Evolutionary conservation across 106 monocot genomes (phyloP).

Genomic region (Acanthochlamys bracteata): DNA sequence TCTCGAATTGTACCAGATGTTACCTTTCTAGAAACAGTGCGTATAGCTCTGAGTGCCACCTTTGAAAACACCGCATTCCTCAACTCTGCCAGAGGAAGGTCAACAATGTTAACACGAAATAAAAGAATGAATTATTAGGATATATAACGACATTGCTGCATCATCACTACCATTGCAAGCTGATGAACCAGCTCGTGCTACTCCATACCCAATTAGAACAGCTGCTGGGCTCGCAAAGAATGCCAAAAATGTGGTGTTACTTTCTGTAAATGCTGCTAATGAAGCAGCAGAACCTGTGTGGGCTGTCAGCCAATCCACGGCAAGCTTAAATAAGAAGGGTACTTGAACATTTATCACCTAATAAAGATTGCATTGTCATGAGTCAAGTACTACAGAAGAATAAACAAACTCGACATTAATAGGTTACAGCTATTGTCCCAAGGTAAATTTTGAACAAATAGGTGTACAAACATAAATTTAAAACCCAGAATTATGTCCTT

Average conservation of each 20-base stretch:
- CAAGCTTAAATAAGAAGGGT: constrained; percentile 95
- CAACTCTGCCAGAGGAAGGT: constrained; percentile 62
- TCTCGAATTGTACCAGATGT: no score
- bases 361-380: constrained; percentile 12
- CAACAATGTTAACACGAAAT: no score
- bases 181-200: constrained; percentile 83
- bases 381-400: no score
- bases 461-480: no score
- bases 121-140: no score
- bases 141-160: no score
- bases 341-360: constrained; percentile 99
- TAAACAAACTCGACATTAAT: no score
- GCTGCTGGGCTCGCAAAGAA: constrained; percentile 85
- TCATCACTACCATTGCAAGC: constrained; percentile 80
- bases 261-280: constrained; percentile 59
- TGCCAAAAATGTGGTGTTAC: constrained; percentile 75
- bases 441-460: no score
- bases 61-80: constrained; percentile 96
- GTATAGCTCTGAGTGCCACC: constrained; percentile 87
- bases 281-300: constrained; percentile 38
- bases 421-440: constrained; percentile 6
- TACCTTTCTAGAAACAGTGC: constrained; percentile 95
- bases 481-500: no score
- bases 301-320: constrained; percentile 95
- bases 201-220: constrained; percentile 94